These are phyloP conservation scores for Fraxinus ornus DNA, from an alignment of 305 asterid genomes.

Conservation along the genomic window DNA sequence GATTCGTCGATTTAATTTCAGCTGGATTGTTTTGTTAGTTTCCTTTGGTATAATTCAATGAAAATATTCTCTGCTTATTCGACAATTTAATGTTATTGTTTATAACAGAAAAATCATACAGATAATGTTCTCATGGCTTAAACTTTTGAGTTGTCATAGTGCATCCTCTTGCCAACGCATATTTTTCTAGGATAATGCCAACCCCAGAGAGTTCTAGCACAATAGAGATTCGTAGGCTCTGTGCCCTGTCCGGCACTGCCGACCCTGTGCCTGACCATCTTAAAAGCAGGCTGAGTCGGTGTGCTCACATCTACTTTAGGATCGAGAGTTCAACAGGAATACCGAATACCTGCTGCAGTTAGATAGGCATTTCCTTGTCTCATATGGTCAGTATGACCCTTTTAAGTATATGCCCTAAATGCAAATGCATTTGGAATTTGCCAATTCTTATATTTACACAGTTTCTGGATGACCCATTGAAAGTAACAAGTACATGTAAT, in stretches of 20 bases:
- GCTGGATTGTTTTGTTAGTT: neutral
- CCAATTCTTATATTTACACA: conserved; percentile 31
- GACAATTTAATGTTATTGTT: neutral
- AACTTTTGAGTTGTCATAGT: neutral
- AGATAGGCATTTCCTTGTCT: neutral
- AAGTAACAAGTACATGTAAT: neutral
- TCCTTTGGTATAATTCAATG: neutral
- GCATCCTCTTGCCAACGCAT: neutral
- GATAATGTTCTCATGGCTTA: neutral
- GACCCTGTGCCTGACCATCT: neutral
- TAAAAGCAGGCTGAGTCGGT: neutral
- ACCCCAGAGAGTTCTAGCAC: neutral
- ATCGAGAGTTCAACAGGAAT: neutral
- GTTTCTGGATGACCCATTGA: conserved; percentile 21
- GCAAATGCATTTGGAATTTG: neutral
- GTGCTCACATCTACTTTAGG: neutral
- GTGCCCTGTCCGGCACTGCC: neutral
- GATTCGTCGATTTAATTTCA: neutral
- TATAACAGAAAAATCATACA: neutral
- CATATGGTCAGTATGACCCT: neutral
- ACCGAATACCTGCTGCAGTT: neutral
- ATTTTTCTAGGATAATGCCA: neutral
- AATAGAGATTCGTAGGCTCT: neutral
- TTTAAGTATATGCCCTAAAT: neutral
- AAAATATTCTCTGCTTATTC: neutral